These are phyloP conservation scores for Pythium periplocum DNA, from an alignment of 352 stramenopile species.

Conservation along the genomic window DNA sequence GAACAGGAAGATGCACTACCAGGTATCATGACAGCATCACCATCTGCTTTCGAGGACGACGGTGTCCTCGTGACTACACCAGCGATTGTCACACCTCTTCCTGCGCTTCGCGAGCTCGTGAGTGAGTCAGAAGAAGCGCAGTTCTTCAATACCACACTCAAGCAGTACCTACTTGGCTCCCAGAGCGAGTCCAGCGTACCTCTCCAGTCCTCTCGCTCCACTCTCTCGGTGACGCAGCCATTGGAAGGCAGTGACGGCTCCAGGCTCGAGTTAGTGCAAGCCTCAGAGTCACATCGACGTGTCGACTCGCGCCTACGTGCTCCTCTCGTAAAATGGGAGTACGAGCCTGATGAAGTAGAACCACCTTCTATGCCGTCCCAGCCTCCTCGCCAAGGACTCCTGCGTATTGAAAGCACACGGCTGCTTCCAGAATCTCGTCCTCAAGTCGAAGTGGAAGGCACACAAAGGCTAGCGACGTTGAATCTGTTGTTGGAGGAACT, in stretches of 20 bases:
- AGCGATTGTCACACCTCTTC: not conserved
- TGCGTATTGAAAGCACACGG: conserved; percentile 12
- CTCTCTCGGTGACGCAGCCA: too few species aligned
- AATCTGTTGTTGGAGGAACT: too few species aligned
- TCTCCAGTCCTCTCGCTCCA: too few species aligned
- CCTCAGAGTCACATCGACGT: too few species aligned
- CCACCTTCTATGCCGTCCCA: not conserved
- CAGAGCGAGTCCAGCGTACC: too few species aligned
- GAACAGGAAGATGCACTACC: not conserved
- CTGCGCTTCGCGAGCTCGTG: conserved; percentile 7
- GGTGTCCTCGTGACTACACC: not conserved
- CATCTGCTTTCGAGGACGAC: not conserved
- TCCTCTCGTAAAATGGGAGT: conserved; percentile 16
- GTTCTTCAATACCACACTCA: conserved; percentile 20
- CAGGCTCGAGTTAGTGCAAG: too few species aligned
- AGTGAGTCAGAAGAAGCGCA: conserved; percentile 11
- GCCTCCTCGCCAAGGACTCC: not conserved
- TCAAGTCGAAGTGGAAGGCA: too few species aligned
- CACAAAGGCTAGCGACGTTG: too few species aligned
- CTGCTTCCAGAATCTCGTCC: not conserved
- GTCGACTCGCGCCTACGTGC: not conserved
- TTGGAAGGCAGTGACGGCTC: too few species aligned
- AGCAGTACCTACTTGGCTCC: conserved; percentile 11
- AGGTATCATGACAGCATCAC: too few species aligned
- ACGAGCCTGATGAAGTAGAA: not conserved